Base-by-base conservation (phyloP, 1,284 basidiomycete species). In the Schizophyllum amplum region DNA sequence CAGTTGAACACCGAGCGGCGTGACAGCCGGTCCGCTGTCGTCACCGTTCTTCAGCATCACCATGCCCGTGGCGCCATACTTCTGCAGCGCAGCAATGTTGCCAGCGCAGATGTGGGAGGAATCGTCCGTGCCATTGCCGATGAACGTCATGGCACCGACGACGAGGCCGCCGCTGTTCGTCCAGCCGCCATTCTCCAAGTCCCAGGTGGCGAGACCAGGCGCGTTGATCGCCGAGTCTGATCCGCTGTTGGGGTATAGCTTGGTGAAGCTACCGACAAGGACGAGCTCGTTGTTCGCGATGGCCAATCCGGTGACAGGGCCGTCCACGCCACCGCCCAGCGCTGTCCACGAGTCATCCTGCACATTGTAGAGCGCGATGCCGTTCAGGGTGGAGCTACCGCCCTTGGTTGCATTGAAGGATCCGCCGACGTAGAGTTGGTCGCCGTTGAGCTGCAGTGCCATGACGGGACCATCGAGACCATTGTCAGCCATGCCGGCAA, bases 391-490 rank as follows among this genome's bases (percentile, higher is more conserved):
- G 0, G 82, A 77, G 27, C 76, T 71, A 13, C 33, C 33, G 5
- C 78, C 71, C 4, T 74, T 72, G 0, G 91, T 91, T 61, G 87
- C 83, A 1, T 78, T 82, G 73, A 98, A 99, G 2, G 84, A 76
- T 1, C 95, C 95, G 27, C 93, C 95, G 51, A 94, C 84, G 67
- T 82, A 98, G 24, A 98, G 71, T 7, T 73, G 77, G 63, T 83
- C 78, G 46, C 78, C 86, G 51, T 79, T 69, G 11, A 86, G 66
- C 5, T 79, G 74, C 24, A 92, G 69, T 1, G 89, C 80, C n/a
- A 81, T 75, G 4, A 95, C 90, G 9, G 80, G 72, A 5, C 87
- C 90, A 66, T 94, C 85, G 53, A 95, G 72, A 4, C 91, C 92
- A 51, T 80, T 77, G 24, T 77, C 72, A 0, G 83, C 64, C 17